A percentile compares a stretch with the other conserved stretches of the same genome.
Evolutionary conservation across 106 monocot species (phyloP).

Genomic region (Dactylorhiza incarnata): DNA sequence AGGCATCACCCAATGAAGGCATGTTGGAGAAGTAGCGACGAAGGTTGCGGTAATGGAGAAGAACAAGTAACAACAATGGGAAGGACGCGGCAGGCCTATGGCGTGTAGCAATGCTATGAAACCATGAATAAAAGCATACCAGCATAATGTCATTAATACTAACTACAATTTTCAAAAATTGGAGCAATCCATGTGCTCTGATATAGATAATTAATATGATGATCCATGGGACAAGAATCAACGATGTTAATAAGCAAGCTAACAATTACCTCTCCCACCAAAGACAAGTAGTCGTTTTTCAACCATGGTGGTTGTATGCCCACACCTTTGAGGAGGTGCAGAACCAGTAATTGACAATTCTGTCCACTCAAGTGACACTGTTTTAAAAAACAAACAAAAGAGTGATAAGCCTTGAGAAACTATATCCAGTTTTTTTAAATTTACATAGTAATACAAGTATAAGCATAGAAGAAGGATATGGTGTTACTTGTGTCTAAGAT

Average conservation of each 20-base stretch:
- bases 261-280: conserved; percentile 86
- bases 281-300: conserved; percentile 88
- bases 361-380: conserved; percentile 94
- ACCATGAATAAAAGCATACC: too few relatives aligned
- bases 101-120: too few relatives aligned
- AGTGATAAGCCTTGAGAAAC: not conserved
- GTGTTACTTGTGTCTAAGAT: conserved; percentile 87
- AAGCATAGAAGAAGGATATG: not conserved
- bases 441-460: not conserved
- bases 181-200: not conserved
- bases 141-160: too few relatives aligned
- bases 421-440: not conserved
- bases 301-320: conserved; percentile 91
- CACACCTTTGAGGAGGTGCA: conserved; percentile 82
- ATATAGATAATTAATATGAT: too few relatives aligned
- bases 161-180: not conserved
- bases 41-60: too few relatives aligned
- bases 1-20: too few relatives aligned
- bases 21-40: too few relatives aligned
- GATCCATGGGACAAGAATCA: too few relatives aligned
- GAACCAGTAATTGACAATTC: conserved; percentile 80
- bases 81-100: too few relatives aligned
- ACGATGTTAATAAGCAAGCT: too few relatives aligned
- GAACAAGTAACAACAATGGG: too few relatives aligned
- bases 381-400: conserved; percentile 1